Evolutionary conservation across 2,329 filamentous ascomycete species (phyloP).

Genomic region (Talaromyces marneffei): DNA sequence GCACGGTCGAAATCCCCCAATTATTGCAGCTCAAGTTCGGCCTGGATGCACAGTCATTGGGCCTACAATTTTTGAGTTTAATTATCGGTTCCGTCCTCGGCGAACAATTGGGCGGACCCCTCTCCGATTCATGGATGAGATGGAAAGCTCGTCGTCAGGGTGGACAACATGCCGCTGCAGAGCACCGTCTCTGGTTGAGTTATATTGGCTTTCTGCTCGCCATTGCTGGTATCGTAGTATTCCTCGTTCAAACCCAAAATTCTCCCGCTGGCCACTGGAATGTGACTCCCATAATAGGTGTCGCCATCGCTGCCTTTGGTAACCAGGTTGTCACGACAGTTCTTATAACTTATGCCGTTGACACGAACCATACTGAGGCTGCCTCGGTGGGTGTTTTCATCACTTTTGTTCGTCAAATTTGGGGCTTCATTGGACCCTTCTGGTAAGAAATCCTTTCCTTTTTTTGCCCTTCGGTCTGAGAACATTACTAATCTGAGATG

Average conservation of each 20-base stretch:
- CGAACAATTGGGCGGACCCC: conserved; percentile 52
- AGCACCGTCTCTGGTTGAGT: conserved; percentile 14
- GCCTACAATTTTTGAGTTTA: conserved; percentile 53
- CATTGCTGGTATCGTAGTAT: conserved; percentile 52
- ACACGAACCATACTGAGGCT: conserved; percentile 28
- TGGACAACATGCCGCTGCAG: conserved; percentile 21
- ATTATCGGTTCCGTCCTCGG: conserved; percentile 55
- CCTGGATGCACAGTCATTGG: conserved; percentile 53
- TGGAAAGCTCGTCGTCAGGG: conserved; percentile 54
- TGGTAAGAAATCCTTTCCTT: conserved; percentile 36
- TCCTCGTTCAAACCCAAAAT: conserved; percentile 48
- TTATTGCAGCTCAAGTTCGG: conserved; percentile 52
- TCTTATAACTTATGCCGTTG: conserved; percentile 46
- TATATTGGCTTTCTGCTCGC: conserved; percentile 13
- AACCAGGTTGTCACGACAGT: conserved; percentile 60
- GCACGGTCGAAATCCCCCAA: conserved; percentile 56
- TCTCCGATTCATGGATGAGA: conserved; percentile 50
- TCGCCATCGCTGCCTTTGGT: conserved; percentile 48
- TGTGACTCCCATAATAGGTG: conserved; percentile 52
- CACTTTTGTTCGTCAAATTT: conserved; percentile 18
- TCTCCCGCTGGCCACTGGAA: conserved; percentile 45
- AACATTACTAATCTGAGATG: neutral
- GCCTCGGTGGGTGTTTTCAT: conserved; percentile 14
- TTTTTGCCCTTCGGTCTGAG: no score
- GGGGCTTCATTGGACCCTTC: conserved; percentile 35